Evolutionary conservation across 768 basidiomycete species (phyloP), one percentile per base, ranked within the genome.

Genomic region (Psilocybe cubensis): DNA sequence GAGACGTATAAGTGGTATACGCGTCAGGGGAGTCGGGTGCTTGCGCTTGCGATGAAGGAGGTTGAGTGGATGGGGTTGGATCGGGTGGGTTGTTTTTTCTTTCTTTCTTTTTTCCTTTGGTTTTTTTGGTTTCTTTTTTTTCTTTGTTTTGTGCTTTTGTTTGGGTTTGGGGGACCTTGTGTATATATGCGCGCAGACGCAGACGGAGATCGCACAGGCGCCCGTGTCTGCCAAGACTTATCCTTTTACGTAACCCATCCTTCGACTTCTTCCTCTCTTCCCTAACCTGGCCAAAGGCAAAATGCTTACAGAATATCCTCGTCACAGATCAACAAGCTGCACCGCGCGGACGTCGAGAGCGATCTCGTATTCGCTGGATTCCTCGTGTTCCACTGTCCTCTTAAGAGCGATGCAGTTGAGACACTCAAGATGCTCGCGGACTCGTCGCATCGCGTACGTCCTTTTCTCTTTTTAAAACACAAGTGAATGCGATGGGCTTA

Each of bases 381-480:
- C 79, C 78, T 99, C 58, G 94, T 99, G 20, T 99, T 99, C 86
- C 96, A 98, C 68, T 98, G 96, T 68, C 97, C 97, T 2, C 83
- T 99, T 61, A 99, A 99, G 74, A 73, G 85, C 14, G 97, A 99
- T 70, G 97, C 97, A 1, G 81, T 98, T 10, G 86, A 89, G 59
- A 84, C 92, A 0, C 81, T 99, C 56, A 94, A 91, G 73, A 96
- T 96, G 93, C 79, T 99, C 52, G 88, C 90, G 2, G 96, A 98
- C 68, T 94, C 96, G 7, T 97, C 95, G 0, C 97, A 99, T 73
- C 85, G 97, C 35, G 96, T 97, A 76, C 48, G 92, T 82, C 40
- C 7, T 35, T 28, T 41, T 25, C 4, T 46, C 3, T 25, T 2
- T 8, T 55, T n/a, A n/a, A n/a, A n/a, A n/a, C n/a, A n/a, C n/a